phyloP scores from a whole-genome alignment of 2,329 filamentous ascomycete species.

The Hypocreales sp. region DNA sequence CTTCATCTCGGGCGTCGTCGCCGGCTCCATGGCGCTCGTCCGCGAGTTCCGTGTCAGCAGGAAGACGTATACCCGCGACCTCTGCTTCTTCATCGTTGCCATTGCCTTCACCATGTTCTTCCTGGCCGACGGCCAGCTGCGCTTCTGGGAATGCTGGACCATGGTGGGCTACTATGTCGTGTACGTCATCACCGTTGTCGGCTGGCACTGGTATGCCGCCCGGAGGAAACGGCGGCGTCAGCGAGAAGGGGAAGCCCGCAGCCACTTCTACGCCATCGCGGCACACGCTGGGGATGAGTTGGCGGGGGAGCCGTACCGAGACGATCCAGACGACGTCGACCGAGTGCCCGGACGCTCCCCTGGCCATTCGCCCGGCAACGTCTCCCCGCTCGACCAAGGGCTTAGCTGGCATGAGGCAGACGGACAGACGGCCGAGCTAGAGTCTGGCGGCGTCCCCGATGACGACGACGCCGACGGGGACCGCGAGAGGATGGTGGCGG shows the following conservation, averaged over 20 bases:
- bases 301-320: slow-evolving; percentile 43
- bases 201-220: slow-evolving; percentile 78
- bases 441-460: slow-evolving; percentile 13
- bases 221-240: slow-evolving; percentile 43
- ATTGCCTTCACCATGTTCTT: slow-evolving; percentile 79
- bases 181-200: slow-evolving; percentile 77
- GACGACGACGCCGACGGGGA: slow-evolving; percentile 33
- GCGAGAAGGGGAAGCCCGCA: slow-evolving; percentile 56
- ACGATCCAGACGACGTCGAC: slow-evolving; percentile 29
- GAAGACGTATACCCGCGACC: slow-evolving; percentile 81
- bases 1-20: slow-evolving; percentile 93
- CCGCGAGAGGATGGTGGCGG: slow-evolving; percentile 50
- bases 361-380: slow-evolving; percentile 20
- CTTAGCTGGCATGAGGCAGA: slow-evolving; percentile 32
- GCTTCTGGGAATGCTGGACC: slow-evolving; percentile 72
- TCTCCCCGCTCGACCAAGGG: slow-evolving; percentile 27
- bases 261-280: slow-evolving; percentile 50
- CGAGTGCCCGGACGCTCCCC: slow-evolving; percentile 7
- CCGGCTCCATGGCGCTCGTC: slow-evolving; percentile 94
- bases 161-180: slow-evolving; percentile 90
- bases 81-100: slow-evolving; percentile 80
- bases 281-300: slow-evolving; percentile 37
- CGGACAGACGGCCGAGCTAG: slow-evolving; percentile 14
- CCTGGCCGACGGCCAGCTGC: slow-evolving; percentile 67
- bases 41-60: slow-evolving; percentile 83